Conservation (phyloP, 176 grass and related monocot genomes). For the Eragrostis curvula region DNA sequence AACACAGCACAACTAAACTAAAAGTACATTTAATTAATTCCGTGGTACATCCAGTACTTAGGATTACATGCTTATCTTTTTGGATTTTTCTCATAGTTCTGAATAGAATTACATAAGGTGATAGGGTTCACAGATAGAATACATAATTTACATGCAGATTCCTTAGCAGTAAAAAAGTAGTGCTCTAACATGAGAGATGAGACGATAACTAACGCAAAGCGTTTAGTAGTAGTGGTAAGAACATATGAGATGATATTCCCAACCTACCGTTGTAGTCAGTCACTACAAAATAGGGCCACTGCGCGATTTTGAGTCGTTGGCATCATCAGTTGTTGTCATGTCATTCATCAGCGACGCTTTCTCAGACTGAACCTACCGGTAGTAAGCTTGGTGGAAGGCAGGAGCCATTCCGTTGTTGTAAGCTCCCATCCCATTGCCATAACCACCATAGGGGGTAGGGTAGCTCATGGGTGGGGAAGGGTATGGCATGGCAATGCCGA, state of each 20-base stretch:
- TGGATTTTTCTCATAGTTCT: constrained; percentile 9
- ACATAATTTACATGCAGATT: constrained; percentile 90
- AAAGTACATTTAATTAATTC: constrained; percentile 42
- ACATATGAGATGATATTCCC: constrained; percentile 41
- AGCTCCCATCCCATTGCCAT: constrained; percentile 57
- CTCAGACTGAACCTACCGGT: constrained; percentile 66
- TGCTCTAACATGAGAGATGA: constrained; percentile 63
- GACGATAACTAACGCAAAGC: constrained; percentile 46
- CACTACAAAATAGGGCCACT: constrained; percentile 85
- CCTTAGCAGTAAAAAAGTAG: constrained; percentile 57
- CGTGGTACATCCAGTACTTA: constrained; percentile 46
- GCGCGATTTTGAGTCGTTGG: constrained; percentile 30
- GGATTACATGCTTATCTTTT: constrained; percentile 57
- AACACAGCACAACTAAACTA: constrained; percentile 13
- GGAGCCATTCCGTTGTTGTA: constrained; percentile 65
- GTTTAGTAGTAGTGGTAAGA: constrained; percentile 61
- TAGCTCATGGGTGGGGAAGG: constrained; percentile 70
- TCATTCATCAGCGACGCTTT: constrained; percentile 59
- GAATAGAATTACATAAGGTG: constrained; percentile 40
- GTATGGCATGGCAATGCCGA: constrained; percentile 67
- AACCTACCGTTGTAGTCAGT: constrained; percentile 83
- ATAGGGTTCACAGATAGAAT: constrained; percentile 20
- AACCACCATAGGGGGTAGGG: constrained; percentile 56
- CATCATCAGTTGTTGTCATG: constrained; percentile 70
- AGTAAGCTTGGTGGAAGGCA: constrained; percentile 81